phyloP scores from a whole-genome alignment of 148 eudicot genomes.

The Silene conica region DNA sequence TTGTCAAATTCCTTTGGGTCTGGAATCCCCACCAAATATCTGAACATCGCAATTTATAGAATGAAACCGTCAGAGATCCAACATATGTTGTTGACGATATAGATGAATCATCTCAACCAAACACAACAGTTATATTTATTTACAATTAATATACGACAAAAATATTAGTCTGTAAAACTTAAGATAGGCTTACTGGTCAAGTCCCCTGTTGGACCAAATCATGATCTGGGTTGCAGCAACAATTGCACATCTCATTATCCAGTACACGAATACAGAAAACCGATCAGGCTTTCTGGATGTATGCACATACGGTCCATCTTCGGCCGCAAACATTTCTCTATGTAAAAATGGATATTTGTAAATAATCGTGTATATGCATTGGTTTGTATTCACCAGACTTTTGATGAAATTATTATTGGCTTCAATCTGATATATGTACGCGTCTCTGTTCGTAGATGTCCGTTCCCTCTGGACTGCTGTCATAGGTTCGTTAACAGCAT shows the following conservation, averaged over 20 bases:
- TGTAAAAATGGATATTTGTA: no score
- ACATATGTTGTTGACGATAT: no score
- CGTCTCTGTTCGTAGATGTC: conserved; percentile 28
- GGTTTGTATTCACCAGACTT: conserved; percentile 31
- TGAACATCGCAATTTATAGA: conserved; percentile 3
- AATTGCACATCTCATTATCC: conserved; percentile 38
- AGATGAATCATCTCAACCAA: no score
- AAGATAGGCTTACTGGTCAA: conserved; percentile 1
- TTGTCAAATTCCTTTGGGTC: conserved; percentile 40
- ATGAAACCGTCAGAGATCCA: no score
- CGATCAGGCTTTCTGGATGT: not conserved
- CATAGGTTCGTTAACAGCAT: conserved; percentile 45
- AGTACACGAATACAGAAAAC: conserved; percentile 42
- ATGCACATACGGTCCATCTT: no score
- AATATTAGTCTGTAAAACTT: no score
- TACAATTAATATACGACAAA: no score
- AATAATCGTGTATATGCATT: conserved; percentile 26
- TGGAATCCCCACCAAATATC: conserved; percentile 23
- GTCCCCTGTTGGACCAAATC: conserved; percentile 30
- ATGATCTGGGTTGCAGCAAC: conserved; percentile 44
- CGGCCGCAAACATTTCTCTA: no score
- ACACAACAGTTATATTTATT: no score
- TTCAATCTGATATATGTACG: conserved; percentile 33
- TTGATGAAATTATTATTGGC: conserved; percentile 36
- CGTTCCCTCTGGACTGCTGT: conserved; percentile 36